Conservation (phyloP, 345 rosid species). For the Brassica nigra region DNA sequence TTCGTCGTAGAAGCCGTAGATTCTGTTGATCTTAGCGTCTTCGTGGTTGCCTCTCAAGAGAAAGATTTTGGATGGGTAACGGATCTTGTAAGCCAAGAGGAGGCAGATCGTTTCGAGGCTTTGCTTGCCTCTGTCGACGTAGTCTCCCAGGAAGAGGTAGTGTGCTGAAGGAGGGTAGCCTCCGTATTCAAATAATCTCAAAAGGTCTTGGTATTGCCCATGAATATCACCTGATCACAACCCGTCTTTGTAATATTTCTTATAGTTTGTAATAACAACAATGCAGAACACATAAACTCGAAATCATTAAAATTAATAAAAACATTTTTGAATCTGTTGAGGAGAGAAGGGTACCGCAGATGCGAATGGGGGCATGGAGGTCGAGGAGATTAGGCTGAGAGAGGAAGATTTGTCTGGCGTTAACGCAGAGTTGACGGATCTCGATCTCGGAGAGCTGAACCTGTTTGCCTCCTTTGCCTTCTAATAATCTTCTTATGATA, state of each 20-base stretch:
- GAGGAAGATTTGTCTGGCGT: slow-evolving; percentile 90
- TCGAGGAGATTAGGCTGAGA: slow-evolving; percentile 85
- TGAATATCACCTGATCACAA: slow-evolving; percentile 76
- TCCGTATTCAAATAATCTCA: slow-evolving; percentile 79
- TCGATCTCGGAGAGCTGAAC: slow-evolving; percentile 96
- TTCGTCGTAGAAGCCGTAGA: slow-evolving; percentile 97
- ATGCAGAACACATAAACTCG: too few relatives aligned
- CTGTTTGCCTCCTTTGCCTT: slow-evolving; percentile 90
- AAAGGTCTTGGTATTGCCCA: slow-evolving; percentile 94
- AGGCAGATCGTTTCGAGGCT: slow-evolving; percentile 96
- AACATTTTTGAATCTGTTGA: neutral
- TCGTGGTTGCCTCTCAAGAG: slow-evolving; percentile 98
- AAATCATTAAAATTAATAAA: too few relatives aligned
- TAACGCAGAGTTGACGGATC: slow-evolving; percentile 97
- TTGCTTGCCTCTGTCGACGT: slow-evolving; percentile 96
- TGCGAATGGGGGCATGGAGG: slow-evolving; percentile 79
- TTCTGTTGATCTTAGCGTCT: slow-evolving; percentile 93
- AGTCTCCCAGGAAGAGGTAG: slow-evolving; percentile 94
- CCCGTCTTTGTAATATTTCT: neutral
- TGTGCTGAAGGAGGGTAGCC: slow-evolving; percentile 90
- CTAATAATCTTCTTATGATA: slow-evolving; percentile 88
- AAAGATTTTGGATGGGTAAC: slow-evolving; percentile 67
- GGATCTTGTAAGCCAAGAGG: slow-evolving; percentile 90
- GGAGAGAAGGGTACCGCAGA: slow-evolving; percentile 64
- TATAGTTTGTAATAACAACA: neutral